Evolutionary conservation across 2,329 filamentous ascomycete species (phyloP).

Genomic region (Neonectria neomacrospora): DNA sequence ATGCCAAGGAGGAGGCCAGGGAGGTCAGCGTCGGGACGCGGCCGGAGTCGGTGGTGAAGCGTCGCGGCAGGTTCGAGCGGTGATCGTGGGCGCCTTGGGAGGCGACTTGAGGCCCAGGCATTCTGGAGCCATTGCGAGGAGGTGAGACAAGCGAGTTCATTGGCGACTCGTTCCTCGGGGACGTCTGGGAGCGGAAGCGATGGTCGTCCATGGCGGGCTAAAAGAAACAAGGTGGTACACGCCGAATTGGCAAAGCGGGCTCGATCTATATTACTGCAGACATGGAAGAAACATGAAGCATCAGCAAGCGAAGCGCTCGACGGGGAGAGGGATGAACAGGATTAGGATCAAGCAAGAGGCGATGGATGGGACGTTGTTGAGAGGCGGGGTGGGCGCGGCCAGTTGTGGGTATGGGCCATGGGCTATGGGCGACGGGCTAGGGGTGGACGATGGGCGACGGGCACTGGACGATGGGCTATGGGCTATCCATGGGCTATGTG

Average conservation of each 20-base stretch:
- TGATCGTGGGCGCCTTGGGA: constrained; percentile 67
- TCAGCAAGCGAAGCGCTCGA: constrained; percentile 43
- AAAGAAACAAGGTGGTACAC: constrained; percentile 55
- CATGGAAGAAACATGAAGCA: constrained; percentile 50
- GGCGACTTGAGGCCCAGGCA: constrained; percentile 63
- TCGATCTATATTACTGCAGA: constrained; percentile 49
- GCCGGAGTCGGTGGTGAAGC: constrained; percentile 93
- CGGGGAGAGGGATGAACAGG: constrained; percentile 35
- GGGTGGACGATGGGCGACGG: constrained; percentile 33
- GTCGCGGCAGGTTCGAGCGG: constrained; percentile 82
- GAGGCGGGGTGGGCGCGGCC: constrained; percentile 47
- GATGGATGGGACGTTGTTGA: constrained; percentile 48
- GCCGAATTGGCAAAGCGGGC: constrained; percentile 51
- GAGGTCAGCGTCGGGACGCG: constrained; percentile 80
- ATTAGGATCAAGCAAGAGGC: constrained; percentile 43
- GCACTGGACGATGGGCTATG: constrained; percentile 20
- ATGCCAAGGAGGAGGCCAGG: constrained; percentile 55
- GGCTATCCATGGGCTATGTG: constrained; percentile 14
- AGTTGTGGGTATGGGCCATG: constrained; percentile 43
- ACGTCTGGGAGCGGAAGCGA: constrained; percentile 81
- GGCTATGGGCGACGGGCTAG: constrained; percentile 33
- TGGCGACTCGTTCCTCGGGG: constrained; percentile 78
- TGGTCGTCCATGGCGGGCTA: constrained; percentile 75
- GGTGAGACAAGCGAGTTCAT: constrained; percentile 81
- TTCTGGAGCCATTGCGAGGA: constrained; percentile 74